A percentile compares a stretch with the other conserved stretches of the same genome.
Evolutionary conservation across 495 filamentous ascomycete genomes (phyloP).

Genomic region (Aspergillus asperescens): DNA sequence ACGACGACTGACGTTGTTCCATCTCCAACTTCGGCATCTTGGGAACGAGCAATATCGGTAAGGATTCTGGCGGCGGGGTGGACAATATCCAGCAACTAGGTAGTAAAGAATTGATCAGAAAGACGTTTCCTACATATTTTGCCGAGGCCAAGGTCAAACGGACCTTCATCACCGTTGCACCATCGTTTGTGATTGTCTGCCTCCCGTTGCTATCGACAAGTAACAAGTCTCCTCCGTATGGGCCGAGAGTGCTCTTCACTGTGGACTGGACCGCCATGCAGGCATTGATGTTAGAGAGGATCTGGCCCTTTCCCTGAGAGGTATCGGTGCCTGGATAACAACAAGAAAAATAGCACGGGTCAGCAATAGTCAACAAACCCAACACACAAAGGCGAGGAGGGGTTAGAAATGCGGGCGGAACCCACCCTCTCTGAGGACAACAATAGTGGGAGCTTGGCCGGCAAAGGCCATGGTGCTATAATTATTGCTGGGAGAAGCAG

Average conservation of each 20-base stretch:
- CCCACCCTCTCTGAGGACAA: constrained; percentile 95
- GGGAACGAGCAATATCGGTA: constrained; percentile 95
- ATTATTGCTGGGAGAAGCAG: neutral
- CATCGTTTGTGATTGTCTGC: constrained; percentile 98
- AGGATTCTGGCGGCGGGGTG: constrained; percentile 97
- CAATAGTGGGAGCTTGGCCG: constrained; percentile 96
- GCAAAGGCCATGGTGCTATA: constrained; percentile 77
- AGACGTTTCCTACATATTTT: neutral
- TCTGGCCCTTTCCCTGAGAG: constrained; percentile 94
- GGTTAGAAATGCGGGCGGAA: constrained; percentile 34
- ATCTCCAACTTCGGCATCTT: constrained; percentile 98
- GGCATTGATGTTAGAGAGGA: constrained; percentile 97
- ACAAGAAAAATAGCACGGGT: constrained; percentile 7
- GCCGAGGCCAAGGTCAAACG: constrained; percentile 15
- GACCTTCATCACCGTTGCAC: constrained; percentile 98
- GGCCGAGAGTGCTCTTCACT: constrained; percentile 91
- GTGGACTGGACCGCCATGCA: constrained; percentile 96
- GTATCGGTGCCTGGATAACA: constrained; percentile 75
- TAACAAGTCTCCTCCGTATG: constrained; percentile 93
- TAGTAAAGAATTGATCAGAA: constrained; percentile 1
- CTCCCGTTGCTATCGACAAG: constrained; percentile 91
- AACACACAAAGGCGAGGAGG: constrained; percentile 21
- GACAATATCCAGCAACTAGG: constrained; percentile 91
- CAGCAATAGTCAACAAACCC: constrained; percentile 9
- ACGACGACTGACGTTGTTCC: constrained; percentile 97